Base-by-base conservation (phyloP, 495 filamentous ascomycete genomes). In the Talaromyces stipitatus region DNA sequence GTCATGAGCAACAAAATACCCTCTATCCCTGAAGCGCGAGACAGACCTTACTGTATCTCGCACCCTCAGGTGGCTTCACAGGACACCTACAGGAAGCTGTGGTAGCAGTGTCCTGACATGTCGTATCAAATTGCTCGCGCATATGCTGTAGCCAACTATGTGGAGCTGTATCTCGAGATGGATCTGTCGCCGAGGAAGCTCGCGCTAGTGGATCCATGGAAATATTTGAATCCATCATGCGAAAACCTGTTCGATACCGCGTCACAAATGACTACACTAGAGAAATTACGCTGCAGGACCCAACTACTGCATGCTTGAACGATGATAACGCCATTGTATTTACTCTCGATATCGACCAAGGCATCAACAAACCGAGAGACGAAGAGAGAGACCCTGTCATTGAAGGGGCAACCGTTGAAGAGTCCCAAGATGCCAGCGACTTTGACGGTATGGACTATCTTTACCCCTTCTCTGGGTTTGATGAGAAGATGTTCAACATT, bases 11-110 rank as follows among this genome's bases (percentile, higher is more conserved):
- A 69, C 55, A 51, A 57, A 18, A 64, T 75, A 29, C 69, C 71
- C 22, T 61, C 65, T 56, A 64, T 73, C 54, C 48, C 61, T 26
- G 36, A 65, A 29, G 55, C 65, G 26, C 63, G 63, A 20, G 58
- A 62, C 11, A 41, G 66, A 33, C 71, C 73, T 23, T 78, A 78
- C 61, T 75, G 72, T 54, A 70, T 78, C 20, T 76, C 73, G 73
- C 56, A 76, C 59, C 72, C 72, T 10, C 62, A 71, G 0, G 26
- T 64, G 23, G 63, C 72, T 36, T 54, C 41, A 11, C 71, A 75
- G 60, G 60, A 66, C 24, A 74, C 73, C 6, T 69, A 67, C 41
- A 62, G 67, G 8, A 33, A 33, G 24, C 52, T 72, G 41, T 58
- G 45, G 50, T 50, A 33, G 50, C 60, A 36, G 23, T 63, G 57